These are phyloP conservation scores for Ogataea populi-albae DNA, from an alignment of 805 yeast genomes.

Conservation along the genomic window DNA sequence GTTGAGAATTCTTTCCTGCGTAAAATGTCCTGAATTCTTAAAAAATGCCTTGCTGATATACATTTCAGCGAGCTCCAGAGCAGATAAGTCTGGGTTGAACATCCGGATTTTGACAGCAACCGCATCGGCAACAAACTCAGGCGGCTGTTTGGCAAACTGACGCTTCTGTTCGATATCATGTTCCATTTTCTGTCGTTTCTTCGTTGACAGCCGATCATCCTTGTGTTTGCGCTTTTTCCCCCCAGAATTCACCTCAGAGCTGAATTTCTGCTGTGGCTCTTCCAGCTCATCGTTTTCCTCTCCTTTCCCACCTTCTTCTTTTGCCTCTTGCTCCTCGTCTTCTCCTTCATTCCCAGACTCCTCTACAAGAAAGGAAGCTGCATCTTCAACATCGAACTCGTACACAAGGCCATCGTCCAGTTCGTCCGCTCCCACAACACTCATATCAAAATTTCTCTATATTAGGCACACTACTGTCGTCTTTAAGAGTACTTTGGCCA, in stretches of 20 bases:
- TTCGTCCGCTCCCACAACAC: constrained; percentile 43
- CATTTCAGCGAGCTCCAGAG: constrained; percentile 69
- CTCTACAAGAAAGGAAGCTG: constrained; percentile 15
- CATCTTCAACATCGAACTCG: constrained; percentile 65
- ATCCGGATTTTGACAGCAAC: constrained; percentile 60
- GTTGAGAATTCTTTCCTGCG: constrained; percentile 49
- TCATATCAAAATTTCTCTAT: no score
- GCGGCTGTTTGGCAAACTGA: constrained; percentile 48
- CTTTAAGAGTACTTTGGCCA: background rate
- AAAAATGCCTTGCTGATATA: constrained; percentile 54
- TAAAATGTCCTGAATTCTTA: constrained; percentile 59
- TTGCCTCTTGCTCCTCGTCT: constrained; percentile 5
- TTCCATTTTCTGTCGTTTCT: constrained; percentile 67
- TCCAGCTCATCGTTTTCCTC: constrained; percentile 20
- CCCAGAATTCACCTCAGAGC: background rate
- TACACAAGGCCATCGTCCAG: constrained; percentile 17
- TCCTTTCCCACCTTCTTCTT: constrained; percentile 9
- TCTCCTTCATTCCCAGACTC: constrained; percentile 35
- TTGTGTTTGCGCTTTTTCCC: constrained; percentile 29
- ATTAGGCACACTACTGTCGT: background rate
- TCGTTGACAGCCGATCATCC: constrained; percentile 50
- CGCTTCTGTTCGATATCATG: constrained; percentile 59
- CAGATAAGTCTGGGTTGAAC: constrained; percentile 63
- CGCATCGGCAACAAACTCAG: constrained; percentile 64
- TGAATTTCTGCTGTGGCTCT: constrained; percentile 18